These are phyloP conservation scores for Yamadazyma conglobata DNA, from an alignment of 1,139 yeast genomes.

Conservation along the genomic window DNA sequence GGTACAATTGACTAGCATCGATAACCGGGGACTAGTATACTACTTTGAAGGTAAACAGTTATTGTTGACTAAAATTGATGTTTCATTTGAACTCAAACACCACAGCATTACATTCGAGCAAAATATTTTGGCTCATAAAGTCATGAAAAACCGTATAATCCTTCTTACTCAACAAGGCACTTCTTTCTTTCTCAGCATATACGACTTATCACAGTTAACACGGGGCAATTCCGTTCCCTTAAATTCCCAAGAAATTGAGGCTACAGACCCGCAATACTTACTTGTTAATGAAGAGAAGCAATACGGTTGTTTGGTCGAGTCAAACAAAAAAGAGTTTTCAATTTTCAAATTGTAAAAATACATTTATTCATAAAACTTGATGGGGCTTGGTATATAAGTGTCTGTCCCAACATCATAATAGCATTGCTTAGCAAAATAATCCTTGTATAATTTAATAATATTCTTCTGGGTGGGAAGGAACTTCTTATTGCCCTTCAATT, in stretches of 20 bases:
- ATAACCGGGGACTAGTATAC: no score
- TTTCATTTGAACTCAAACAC: no score
- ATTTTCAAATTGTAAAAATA: slow-evolving; percentile 25
- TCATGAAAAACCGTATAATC: no score
- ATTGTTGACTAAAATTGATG: no score
- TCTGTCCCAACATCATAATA: slow-evolving; percentile 17
- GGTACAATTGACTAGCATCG: no score
- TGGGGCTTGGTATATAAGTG: slow-evolving; percentile 2
- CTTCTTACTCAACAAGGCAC: no score
- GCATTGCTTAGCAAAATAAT: slow-evolving; percentile 33
- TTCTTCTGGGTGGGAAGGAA: slow-evolving; percentile 32
- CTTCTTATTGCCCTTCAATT: slow-evolving; percentile 22
- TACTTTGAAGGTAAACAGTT: no score
- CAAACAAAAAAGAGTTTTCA: slow-evolving; percentile 34
- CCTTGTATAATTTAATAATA: slow-evolving; percentile 26
- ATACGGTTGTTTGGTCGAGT: slow-evolving; percentile 40
- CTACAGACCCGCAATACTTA: slow-evolving; percentile 7
- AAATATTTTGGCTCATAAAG: no score
- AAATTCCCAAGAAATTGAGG: not conserved
- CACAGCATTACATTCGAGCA: no score
- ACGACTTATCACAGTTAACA: no score
- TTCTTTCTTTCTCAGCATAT: no score
- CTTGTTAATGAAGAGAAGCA: slow-evolving; percentile 9
- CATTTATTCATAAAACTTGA: slow-evolving; percentile 6
- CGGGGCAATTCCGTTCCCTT: not conserved